Evolutionary conservation across 306 rosid species (phyloP).

Genomic region (Cucumis hystrix): DNA sequence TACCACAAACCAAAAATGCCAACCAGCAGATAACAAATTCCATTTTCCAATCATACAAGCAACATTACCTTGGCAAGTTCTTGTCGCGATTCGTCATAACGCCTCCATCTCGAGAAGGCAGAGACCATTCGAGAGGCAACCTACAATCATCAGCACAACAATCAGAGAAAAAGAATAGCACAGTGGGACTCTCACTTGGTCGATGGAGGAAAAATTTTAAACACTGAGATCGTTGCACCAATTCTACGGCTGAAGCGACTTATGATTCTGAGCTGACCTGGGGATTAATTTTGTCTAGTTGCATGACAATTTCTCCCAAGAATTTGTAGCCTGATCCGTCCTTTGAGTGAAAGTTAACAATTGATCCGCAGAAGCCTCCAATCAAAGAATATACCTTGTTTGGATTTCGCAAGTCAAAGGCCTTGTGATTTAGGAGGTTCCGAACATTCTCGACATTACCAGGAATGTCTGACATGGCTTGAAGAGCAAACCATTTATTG

Average conservation of each 20-base stretch:
- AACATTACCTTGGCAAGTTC: conserved; percentile 59
- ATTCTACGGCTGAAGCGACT: neutral
- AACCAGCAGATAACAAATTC: neutral
- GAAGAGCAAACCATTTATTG: conserved; percentile 95
- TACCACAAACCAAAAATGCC: neutral
- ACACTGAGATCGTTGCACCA: neutral
- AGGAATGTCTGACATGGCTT: conserved; percentile 76
- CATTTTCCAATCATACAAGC: neutral
- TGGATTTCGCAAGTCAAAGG: conserved; percentile 84
- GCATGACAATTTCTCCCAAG: conserved; percentile 72
- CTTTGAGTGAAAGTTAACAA: conserved; percentile 82
- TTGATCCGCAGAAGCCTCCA: conserved; percentile 86
- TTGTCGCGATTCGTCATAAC: conserved; percentile 76
- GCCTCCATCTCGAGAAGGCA: conserved; percentile 91
- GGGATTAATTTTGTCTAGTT: conserved; percentile 82
- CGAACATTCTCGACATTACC: conserved; percentile 76
- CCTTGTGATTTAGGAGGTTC: conserved; percentile 67
- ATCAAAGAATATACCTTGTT: conserved; percentile 95
- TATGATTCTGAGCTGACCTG: conserved; percentile 35
- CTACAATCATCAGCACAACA: conserved; percentile 19
- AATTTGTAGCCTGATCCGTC: conserved; percentile 90
- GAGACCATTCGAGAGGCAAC: conserved; percentile 98
- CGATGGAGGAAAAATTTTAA: neutral
- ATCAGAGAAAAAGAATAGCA: neutral
- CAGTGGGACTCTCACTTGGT: neutral